Evolutionary conservation across 352 stramenopile genomes (phyloP), one percentile per base, ranked within the genome.

Genomic region (Globisporangium barbulae): DNA sequence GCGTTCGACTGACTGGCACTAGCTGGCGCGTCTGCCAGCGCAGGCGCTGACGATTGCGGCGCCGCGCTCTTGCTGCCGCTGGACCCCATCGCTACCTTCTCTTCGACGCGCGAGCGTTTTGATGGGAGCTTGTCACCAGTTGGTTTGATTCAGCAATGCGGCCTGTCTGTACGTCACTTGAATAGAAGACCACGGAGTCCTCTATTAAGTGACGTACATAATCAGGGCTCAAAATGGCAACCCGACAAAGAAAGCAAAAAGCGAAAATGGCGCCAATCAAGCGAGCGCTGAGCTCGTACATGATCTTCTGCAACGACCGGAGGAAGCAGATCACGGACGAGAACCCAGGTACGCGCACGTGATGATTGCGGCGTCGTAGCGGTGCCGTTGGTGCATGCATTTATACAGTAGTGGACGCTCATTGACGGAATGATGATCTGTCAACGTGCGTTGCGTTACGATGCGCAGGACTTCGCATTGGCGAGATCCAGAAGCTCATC

Each of bases 401-500:
- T 5, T 31, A 13, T 25, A 12, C 3, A 25, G n/a, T 21, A 33
- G 1, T 17, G 9, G 3, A 48, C 42, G 9, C n/a, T 37, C 12
- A 21, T 17, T 48, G 22, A 31, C 9, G 19, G 13, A 28, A 28
- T 15, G 28, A 8, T 35, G 31, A 28, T 6, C 3, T 49, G 22
- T 7, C 5, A 6, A 15, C 10, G 35, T 25, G 22, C 54, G 10
- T n/a, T 56, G 12, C 30, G 22, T 12, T 54, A 33, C 30, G 3
- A 19, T 30, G 47, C 22, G 22, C 62, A 80, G 76, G 79, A 2
- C 58, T 83, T 3, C 73, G 74, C 59, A 76, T 96, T 49, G 83
- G 85, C 8, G 78, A 90, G 15, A 81, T 98, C 21, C 89, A 97
- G 54, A 97, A 97, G 71, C 68, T 93, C 19, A 88, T 98, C 33